A percentile compares a stretch with the other conserved stretches of the same genome.
These are phyloP conservation scores for Podosphaera fusca DNA, from an alignment of 2,329 filamentous ascomycete genomes.

Conservation along the genomic window DNA sequence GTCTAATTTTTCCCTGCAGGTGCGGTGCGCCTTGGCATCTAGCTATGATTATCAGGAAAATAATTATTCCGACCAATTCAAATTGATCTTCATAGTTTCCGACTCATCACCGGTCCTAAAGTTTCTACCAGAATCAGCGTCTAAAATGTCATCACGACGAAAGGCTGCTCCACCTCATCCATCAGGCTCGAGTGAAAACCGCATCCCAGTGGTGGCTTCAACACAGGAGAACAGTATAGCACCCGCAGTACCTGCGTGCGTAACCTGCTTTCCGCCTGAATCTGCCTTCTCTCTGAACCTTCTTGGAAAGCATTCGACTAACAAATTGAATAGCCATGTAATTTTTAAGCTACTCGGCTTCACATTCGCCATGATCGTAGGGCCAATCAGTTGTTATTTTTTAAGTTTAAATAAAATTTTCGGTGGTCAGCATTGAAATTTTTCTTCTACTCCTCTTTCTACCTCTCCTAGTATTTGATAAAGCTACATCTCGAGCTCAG, in stretches of 20 bases:
- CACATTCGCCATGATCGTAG: slow-evolving; percentile 71
- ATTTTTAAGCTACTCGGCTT: slow-evolving; percentile 80
- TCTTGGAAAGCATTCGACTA: neutral
- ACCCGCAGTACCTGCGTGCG: slow-evolving; percentile 66
- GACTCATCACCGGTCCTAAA: too few species aligned
- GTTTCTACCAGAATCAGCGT: too few species aligned
- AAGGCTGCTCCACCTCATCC: too few species aligned
- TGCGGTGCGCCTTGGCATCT: too few species aligned
- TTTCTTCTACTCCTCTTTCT: neutral
- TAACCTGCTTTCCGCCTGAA: slow-evolving; percentile 7
- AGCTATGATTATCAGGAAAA: too few species aligned
- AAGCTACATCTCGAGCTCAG: too few species aligned
- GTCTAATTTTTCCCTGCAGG: too few species aligned
- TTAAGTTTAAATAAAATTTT: slow-evolving; percentile 55
- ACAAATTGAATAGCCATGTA: slow-evolving; percentile 26
- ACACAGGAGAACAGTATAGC: slow-evolving; percentile 13
- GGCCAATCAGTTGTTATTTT: slow-evolving; percentile 81
- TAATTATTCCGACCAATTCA: too few species aligned
- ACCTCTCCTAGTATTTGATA: neutral
- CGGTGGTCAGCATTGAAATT: slow-evolving; percentile 30
- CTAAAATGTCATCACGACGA: too few species aligned
- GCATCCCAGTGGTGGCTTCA: too few species aligned
- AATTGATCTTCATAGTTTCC: too few species aligned
- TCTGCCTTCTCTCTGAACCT: neutral
- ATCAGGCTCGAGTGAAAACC: too few species aligned